Evolutionary conservation across 2,329 filamentous ascomycete species (phyloP).

Genomic region (Hymenoscyphus linearis): DNA sequence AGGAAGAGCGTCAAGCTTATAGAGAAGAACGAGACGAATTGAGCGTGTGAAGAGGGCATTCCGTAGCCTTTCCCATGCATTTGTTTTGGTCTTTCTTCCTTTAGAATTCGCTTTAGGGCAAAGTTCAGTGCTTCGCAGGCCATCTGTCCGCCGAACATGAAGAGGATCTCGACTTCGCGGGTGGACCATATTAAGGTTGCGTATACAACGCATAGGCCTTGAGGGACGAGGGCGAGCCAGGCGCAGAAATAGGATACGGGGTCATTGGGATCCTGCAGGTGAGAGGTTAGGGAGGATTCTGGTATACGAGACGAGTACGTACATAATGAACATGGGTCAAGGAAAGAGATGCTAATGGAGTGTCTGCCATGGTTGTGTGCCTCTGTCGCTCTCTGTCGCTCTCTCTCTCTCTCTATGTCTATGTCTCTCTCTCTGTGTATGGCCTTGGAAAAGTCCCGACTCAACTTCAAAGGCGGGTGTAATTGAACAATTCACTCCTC

Average conservation of each 20-base stretch:
- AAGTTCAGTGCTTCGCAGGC: slow-evolving; percentile 91
- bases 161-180: slow-evolving; percentile 79
- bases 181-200: slow-evolving; percentile 85
- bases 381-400: too few species aligned
- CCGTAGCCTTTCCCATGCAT: slow-evolving; percentile 89
- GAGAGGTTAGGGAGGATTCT: slow-evolving; percentile 5
- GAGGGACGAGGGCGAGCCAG: slow-evolving; percentile 89
- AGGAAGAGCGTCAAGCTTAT: slow-evolving; percentile 81
- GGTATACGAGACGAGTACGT: slow-evolving; percentile 32
- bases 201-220: slow-evolving; percentile 86
- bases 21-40: slow-evolving; percentile 91
- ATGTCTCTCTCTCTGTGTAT: neutral
- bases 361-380: slow-evolving; percentile 33
- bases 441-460: neutral
- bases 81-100: slow-evolving; percentile 81
- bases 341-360: slow-evolving; percentile 78
- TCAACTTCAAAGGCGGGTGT: neutral
- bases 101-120: slow-evolving; percentile 80
- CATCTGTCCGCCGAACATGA: slow-evolving; percentile 91
- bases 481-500: neutral
- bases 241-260: slow-evolving; percentile 81
- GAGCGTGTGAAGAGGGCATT: slow-evolving; percentile 93
- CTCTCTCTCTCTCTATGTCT: too few species aligned
- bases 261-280: slow-evolving; percentile 82
- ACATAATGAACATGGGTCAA: slow-evolving; percentile 97